Evolutionary conservation across 2,329 filamentous ascomycete species (phyloP).

Genomic region (Fulvia fulva): DNA sequence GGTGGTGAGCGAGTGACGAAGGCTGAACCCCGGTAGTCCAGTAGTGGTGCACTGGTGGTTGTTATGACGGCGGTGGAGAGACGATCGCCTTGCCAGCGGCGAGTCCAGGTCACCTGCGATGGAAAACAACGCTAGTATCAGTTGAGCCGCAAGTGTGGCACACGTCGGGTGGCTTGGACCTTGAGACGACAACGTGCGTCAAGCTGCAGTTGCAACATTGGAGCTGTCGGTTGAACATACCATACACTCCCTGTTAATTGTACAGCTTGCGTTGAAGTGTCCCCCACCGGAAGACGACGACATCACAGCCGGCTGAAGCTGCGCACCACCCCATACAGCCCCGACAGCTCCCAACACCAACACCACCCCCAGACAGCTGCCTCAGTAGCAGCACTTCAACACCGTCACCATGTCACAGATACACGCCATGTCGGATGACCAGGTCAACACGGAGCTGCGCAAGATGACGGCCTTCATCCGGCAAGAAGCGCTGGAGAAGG

Average conservation of each 20-base stretch:
- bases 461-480: slow-evolving; percentile 99
- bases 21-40: background rate
- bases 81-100: too few species aligned
- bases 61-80: background rate
- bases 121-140: background rate
- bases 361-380: slow-evolving; percentile 6
- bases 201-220: slow-evolving; percentile 3
- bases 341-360: background rate
- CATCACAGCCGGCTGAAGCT: background rate
- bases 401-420: slow-evolving; percentile 73
- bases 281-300: background rate
- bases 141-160: background rate
- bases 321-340: background rate
- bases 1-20: background rate
- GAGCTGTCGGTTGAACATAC: slow-evolving; percentile 1
- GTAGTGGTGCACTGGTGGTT: background rate
- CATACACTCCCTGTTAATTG: background rate
- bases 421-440: slow-evolving; percentile 93
- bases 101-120: background rate
- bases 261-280: background rate
- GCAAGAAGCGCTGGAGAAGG: slow-evolving; percentile 96
- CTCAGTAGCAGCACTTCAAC: slow-evolving; percentile 8
- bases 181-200: slow-evolving; percentile 6
- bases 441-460: slow-evolving; percentile 97
- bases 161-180: too few species aligned